Evolutionary conservation across 495 filamentous ascomycete genomes (phyloP).

Genomic region (Copromyces sp.): DNA sequence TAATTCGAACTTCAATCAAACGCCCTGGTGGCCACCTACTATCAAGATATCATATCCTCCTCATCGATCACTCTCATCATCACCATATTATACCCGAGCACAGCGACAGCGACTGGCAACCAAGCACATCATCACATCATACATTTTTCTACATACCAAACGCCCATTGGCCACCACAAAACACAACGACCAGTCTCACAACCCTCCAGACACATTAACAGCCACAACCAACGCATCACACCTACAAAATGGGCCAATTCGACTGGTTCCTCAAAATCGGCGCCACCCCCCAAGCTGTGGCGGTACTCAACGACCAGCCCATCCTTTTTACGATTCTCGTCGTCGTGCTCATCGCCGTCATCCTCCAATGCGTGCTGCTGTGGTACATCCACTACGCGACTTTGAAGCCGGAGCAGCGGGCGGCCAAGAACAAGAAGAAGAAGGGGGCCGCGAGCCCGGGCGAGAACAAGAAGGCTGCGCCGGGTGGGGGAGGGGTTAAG

Average conservation of each 20-base stretch:
- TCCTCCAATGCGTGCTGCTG: constrained; percentile 30
- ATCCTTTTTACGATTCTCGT: constrained; percentile 41
- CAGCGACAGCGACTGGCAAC: not conserved
- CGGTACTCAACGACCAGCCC: constrained; percentile 44
- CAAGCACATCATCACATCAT: not conserved
- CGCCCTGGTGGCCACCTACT: not conserved
- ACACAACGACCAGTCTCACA: not conserved
- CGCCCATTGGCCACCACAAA: not conserved
- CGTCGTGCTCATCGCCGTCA: constrained; percentile 33
- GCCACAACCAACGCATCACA: not conserved
- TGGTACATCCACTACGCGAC: constrained; percentile 44
- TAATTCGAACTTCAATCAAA: not conserved
- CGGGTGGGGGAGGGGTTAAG: not conserved
- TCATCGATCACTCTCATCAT: not conserved
- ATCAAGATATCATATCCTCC: not conserved
- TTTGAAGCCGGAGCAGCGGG: constrained; percentile 41
- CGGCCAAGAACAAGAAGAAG: constrained; percentile 34
- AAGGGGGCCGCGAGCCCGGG: constrained; percentile 21
- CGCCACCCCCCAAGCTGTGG: constrained; percentile 38
- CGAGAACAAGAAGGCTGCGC: constrained; percentile 8
- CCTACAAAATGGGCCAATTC: constrained; percentile 33
- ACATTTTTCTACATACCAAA: not conserved
- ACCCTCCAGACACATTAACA: not conserved
- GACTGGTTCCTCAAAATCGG: constrained; percentile 38
- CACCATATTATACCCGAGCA: not conserved